These are phyloP conservation scores for Melaleuca alternifolia DNA, from an alignment of 345 rosid genomes.

Conservation along the genomic window DNA sequence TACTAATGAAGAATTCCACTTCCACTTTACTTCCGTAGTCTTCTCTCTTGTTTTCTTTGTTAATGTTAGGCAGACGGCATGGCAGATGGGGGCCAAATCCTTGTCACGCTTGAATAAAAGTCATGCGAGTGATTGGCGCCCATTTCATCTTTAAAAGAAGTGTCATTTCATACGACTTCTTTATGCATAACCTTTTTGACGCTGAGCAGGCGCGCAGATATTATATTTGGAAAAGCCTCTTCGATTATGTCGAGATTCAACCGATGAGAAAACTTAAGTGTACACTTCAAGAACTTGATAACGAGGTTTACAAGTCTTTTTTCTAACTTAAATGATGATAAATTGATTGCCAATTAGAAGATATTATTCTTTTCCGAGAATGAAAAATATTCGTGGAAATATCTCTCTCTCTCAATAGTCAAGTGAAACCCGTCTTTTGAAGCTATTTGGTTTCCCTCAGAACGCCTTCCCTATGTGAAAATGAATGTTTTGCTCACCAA, in stretches of 20 bases:
- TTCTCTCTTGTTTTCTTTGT: neutral
- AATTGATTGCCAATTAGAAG: neutral
- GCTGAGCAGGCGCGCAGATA: neutral
- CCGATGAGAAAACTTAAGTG: too few species aligned
- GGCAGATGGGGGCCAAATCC: neutral
- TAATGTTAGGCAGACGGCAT: neutral
- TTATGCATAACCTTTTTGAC: neutral
- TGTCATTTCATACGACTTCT: neutral
- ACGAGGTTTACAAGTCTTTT: neutral
- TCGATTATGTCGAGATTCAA: neutral
- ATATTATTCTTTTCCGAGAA: neutral
- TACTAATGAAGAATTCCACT: neutral
- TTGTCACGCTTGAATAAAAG: neutral
- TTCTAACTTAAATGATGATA: neutral
- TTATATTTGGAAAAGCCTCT: neutral
- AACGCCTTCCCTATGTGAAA: neutral
- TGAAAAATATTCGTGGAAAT: neutral
- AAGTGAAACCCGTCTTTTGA: neutral
- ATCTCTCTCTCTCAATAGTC: neutral
- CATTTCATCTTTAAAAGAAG: neutral
- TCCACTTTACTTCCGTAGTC: neutral
- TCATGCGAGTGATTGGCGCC: neutral
- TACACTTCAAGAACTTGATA: neutral
- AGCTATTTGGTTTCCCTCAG: neutral
- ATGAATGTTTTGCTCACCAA: neutral